Evolutionary conservation across 306 rosid genomes (phyloP).

Genomic region (Quercus aquifolioides): DNA sequence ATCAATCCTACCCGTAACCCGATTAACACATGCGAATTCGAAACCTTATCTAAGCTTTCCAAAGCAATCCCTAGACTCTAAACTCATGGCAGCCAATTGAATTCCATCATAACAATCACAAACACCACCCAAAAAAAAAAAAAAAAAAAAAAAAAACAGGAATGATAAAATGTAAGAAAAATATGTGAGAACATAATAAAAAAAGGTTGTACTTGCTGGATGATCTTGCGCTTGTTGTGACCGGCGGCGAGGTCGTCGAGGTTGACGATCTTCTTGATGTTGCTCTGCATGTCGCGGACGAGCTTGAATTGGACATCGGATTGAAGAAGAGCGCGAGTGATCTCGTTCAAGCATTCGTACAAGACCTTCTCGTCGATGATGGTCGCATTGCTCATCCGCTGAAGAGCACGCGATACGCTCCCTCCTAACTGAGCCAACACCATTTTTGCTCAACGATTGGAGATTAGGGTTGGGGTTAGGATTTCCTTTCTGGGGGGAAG

Average conservation of each 20-base stretch:
- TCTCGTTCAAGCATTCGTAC: constrained; percentile 80
- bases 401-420: constrained; percentile 92
- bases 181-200: neutral
- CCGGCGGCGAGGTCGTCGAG: constrained; percentile 87
- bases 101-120: neutral
- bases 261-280: constrained; percentile 80
- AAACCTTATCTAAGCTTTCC: neutral
- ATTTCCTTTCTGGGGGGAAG: too few relatives aligned
- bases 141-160: too few relatives aligned
- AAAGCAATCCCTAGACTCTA: neutral
- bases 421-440: constrained; percentile 88
- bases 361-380: constrained; percentile 86
- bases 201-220: constrained; percentile 56
- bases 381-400: constrained; percentile 94
- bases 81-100: neutral
- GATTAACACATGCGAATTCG: neutral
- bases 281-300: constrained; percentile 82
- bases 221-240: constrained; percentile 84
- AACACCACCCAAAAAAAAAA: neutral
- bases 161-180: neutral
- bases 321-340: constrained; percentile 89
- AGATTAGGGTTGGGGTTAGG: too few relatives aligned
- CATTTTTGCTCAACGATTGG: constrained; percentile 40
- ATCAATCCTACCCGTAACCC: neutral
- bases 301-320: constrained; percentile 92